Base-by-base conservation (phyloP, 805 yeast genomes). In the Starmerella etchellsii region DNA sequence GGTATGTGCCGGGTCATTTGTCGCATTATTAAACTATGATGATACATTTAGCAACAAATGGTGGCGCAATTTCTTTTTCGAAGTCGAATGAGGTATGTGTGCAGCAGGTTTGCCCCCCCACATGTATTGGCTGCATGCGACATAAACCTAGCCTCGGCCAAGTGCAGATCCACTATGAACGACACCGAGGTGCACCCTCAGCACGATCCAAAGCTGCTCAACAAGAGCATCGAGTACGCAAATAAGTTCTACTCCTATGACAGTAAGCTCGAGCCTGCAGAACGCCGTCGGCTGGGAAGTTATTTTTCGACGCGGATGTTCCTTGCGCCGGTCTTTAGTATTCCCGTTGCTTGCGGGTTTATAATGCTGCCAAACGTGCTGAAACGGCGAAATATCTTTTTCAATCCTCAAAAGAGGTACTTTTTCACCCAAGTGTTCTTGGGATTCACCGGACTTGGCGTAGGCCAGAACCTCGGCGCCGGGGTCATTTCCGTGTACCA, bases 361-460 rank as follows among this genome's bases (percentile, higher is more conserved):
- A 42, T 49, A n/a, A 30, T 40, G 39, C 13, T 35, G 3, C 56
- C 56, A 10, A 47, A 31, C 10, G 34, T 34, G 33, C 42, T 50
- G 28, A 39, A 48, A 37, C 33, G 37, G 13, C 26, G 42, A 11
- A 46, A 47, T 19, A 19, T 37, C 11, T 15, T 48, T 10, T 19
- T 48, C 15, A 26, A 36, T 15, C 37, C 46, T 3, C 46, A 44
- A 16, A 34, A 22, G n/a, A 34, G 29, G 21, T 37, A 37, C 34
- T 36, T 52, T 10, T 27, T 39, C 22, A 28, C 37, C 11, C 56
- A 53, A 36, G 40, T 50, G 10, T 39, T 44, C 11, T 39, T 50
- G 7, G 56, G 55, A 4, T 38, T 53, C 13, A 19, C 39, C 9
- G 56, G 56, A 8, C 45, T 50, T n/a, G 50, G 49, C 19, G 41